Conservation (phyloP, 169 alveolate species). For the Sarcocystis neurona region DNA sequence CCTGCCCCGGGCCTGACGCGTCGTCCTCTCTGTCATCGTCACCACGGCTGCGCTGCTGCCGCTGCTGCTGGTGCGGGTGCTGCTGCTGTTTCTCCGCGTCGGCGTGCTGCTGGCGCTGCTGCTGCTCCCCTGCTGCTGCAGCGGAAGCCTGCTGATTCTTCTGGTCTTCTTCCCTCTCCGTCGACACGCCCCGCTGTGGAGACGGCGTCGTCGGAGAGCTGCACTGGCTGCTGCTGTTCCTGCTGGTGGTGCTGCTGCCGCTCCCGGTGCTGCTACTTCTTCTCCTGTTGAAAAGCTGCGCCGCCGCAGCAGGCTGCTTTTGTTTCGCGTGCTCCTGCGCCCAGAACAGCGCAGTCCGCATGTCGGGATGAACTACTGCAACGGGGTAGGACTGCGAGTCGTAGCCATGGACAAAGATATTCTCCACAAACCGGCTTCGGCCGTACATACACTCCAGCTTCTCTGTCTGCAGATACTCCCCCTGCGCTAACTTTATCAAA, state of each 20-base stretch:
- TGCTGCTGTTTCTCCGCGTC: too few relatives aligned
- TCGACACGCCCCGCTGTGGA: neutral
- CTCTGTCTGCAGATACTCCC: constrained; percentile 96
- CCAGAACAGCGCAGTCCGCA: constrained; percentile 44
- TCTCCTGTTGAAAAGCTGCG: too few relatives aligned
- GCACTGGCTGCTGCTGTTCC: constrained; percentile 39
- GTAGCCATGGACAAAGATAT: constrained; percentile 89
- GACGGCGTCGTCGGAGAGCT: neutral
- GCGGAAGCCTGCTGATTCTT: neutral
- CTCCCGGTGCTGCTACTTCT: constrained; percentile 15
- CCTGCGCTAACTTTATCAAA: constrained; percentile 91
- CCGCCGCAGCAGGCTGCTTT: neutral
- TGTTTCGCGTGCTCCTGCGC: neutral
- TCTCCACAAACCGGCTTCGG: constrained; percentile 78
- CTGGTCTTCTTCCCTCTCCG: neutral
- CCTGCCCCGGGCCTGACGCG: neutral
- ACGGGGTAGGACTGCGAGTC: constrained; percentile 56
- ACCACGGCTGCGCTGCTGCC: too few relatives aligned
- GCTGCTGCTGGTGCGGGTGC: too few relatives aligned
- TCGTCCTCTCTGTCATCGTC: too few relatives aligned
- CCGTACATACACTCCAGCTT: constrained; percentile 80
- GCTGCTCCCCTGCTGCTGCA: too few relatives aligned
- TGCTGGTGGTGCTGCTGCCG: constrained; percentile 26
- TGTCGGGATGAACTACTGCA: constrained; percentile 60
- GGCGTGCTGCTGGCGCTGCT: too few relatives aligned